These are phyloP conservation scores for Aspergillus persii DNA, from an alignment of 2,329 filamentous ascomycete species.

Conservation along the genomic window DNA sequence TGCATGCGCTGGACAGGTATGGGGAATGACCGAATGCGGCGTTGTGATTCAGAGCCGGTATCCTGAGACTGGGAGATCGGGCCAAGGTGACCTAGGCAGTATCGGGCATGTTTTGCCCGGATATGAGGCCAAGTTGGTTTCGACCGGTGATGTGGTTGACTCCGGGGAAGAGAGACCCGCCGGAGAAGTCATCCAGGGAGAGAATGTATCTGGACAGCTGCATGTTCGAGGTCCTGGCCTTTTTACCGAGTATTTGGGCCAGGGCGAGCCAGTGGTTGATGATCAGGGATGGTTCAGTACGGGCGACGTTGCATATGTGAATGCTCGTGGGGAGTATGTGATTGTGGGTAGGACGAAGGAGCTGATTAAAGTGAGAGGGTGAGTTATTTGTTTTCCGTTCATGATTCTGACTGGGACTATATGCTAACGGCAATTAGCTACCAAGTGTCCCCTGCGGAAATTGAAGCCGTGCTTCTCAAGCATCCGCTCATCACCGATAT, in stretches of 20 bases:
- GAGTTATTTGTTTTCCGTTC: constrained; percentile 3
- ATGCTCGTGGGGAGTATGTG: constrained; percentile 24
- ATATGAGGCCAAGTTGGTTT: constrained; percentile 23
- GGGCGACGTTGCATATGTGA: constrained; percentile 29
- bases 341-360: constrained; percentile 35
- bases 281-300: constrained; percentile 33
- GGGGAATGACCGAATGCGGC: constrained; percentile 53
- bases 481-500: constrained; percentile 39
- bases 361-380: constrained; percentile 40
- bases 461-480: constrained; percentile 39
- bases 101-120: constrained; percentile 44
- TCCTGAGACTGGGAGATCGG: not conserved
- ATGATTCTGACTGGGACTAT: not conserved
- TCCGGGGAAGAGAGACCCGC: not conserved
- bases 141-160: constrained; percentile 5
- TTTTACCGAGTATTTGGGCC: constrained; percentile 27
- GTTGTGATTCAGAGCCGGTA: constrained; percentile 32
- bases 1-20: constrained; percentile 44
- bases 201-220: constrained; percentile 29
- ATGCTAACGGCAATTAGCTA: constrained; percentile 22
- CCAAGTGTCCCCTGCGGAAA: constrained; percentile 42
- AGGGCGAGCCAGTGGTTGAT: constrained; percentile 18
- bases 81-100: constrained; percentile 39
- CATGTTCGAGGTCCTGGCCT: constrained; percentile 30
- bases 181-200: not conserved